Percentiles rank a stretch among this genome's conserved stretches.
phyloP scores from a whole-genome alignment of 2,329 filamentous ascomycete species.

The Leptoxyphium fumago region DNA sequence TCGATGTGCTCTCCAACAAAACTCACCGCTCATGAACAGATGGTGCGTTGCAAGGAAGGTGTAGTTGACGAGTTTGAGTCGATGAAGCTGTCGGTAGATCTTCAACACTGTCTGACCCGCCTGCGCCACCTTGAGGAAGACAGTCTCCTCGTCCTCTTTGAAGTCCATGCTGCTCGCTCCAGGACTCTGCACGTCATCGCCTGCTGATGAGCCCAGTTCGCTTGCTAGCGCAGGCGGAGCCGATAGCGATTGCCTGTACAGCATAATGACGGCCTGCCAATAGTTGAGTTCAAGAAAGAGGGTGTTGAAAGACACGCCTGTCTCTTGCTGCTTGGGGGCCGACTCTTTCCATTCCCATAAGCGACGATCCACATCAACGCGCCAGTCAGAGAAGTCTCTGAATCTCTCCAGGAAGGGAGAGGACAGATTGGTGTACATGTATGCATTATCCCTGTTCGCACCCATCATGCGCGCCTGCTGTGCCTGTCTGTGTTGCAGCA shows the following conservation, averaged over 20 bases:
- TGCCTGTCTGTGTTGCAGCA: slow-evolving; percentile 82
- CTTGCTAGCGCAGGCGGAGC: slow-evolving; percentile 73
- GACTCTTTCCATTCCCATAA: slow-evolving; percentile 76
- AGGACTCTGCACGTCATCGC: slow-evolving; percentile 44
- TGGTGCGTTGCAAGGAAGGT: slow-evolving; percentile 93
- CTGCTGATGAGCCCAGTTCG: slow-evolving; percentile 47
- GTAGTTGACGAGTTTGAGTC: slow-evolving; percentile 82
- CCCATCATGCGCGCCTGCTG: slow-evolving; percentile 56
- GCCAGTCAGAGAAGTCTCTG: slow-evolving; percentile 76
- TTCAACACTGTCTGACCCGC: slow-evolving; percentile 86
- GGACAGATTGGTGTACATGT: slow-evolving; percentile 62
- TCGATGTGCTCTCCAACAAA: no score
- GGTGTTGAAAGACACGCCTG: slow-evolving; percentile 75
- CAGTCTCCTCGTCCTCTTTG: slow-evolving; percentile 71
- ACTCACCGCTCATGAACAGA: slow-evolving; percentile 81
- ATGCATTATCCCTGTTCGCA: slow-evolving; percentile 50
- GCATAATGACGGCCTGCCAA: slow-evolving; percentile 92
- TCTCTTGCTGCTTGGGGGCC: slow-evolving; percentile 62
- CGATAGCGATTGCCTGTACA: slow-evolving; percentile 70
- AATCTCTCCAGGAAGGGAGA: slow-evolving; percentile 78
- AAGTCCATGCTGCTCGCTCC: slow-evolving; percentile 42
- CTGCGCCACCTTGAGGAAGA: slow-evolving; percentile 89
- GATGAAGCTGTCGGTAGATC: slow-evolving; percentile 77
- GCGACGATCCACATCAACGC: slow-evolving; percentile 70
- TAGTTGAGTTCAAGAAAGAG: slow-evolving; percentile 92